Evolutionary conservation across 164 flowering plant species (phyloP).

Genomic region (Liquidambar formosana): DNA sequence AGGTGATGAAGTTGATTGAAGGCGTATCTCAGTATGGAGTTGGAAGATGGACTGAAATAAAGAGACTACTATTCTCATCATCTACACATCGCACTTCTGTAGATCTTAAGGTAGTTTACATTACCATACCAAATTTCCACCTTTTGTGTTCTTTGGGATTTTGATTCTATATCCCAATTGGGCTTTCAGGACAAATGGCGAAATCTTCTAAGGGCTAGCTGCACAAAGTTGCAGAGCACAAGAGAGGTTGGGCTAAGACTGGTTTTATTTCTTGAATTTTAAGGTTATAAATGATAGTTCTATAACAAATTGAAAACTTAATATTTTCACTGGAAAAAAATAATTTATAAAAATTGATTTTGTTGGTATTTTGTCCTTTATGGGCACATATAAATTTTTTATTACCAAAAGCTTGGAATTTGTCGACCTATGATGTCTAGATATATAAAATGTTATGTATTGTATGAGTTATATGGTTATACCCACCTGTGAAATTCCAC

Average conservation of each 20-base stretch:
- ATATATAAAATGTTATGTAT: too few species aligned
- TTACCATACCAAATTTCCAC: background rate
- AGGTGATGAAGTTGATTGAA: conserved; percentile 61
- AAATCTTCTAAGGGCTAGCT: conserved; percentile 65
- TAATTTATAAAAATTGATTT: background rate
- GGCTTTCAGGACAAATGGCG: conserved; percentile 79
- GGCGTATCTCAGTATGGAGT: conserved; percentile 71
- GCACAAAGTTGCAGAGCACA: conserved; percentile 30
- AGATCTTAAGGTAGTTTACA: conserved; percentile 59
- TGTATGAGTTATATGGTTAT: too few species aligned
- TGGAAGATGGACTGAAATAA: conserved; percentile 75
- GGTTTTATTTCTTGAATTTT: background rate
- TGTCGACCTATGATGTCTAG: too few species aligned
- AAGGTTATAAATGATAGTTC: background rate
- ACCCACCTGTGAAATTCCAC: too few species aligned
- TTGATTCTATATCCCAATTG: conserved; percentile 3
- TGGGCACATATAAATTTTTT: too few species aligned
- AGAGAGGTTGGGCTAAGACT: conserved; percentile 40
- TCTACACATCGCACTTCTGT: conserved; percentile 66
- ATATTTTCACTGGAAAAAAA: background rate
- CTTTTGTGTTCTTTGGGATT: too few species aligned
- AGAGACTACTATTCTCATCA: conserved; percentile 51
- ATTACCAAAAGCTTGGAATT: too few species aligned
- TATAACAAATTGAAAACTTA: background rate
- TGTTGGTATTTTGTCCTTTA: too few species aligned